Base-by-base conservation (phyloP, 2,329 filamentous ascomycete species). In the Monosporascus sp. region DNA sequence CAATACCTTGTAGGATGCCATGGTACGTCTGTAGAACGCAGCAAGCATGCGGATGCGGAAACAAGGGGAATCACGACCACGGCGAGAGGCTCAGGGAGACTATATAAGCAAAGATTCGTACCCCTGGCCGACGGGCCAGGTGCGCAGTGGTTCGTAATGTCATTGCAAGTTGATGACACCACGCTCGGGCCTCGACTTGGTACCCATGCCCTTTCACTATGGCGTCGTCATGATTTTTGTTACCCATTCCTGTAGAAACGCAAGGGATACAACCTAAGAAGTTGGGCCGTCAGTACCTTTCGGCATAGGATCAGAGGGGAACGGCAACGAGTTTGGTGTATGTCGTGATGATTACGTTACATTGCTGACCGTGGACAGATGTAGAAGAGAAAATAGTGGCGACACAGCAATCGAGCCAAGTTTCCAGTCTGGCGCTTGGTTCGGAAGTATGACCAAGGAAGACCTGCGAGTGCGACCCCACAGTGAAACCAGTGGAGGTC, bases 331-430 rank as follows among this genome's bases (percentile, higher is more conserved):
- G 40, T 5, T 14, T 11, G n/a, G n/a, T 24, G 8, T 11, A 50
- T 57, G 52, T 43, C 48, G 52, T 56, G 50, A 53, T 51, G n/a
- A 34, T 53, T 58, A 49, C 57, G 49, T 55, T 48, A 48, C 51
- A 3, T 24, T 43, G 19, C 17, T 11, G 40, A 43, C 20, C 5
- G 11, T 17, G 19, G 9, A 11, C 5, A 43, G n/a, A 3, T 11
- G 40, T 1, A 6, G n/a, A 43, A 20, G 5, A 19, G 19, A 20
- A 20, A 43, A 11, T 8, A 43, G 20, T 43, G n/a, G 20, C 22
- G 40, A 43, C 19, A 43, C 8, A 8, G 19, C 9, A 14, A 20
- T 11, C 19, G 20, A 43, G 40, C 40, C 40, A 43, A 19, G 19
- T 11, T 43, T 20, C n/a, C 2, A 43, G 14, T n/a, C 19, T 19